Evolutionary conservation across 1,284 basidiomycete species (phyloP).

Genomic region (Ceraceosorus guamensis): DNA sequence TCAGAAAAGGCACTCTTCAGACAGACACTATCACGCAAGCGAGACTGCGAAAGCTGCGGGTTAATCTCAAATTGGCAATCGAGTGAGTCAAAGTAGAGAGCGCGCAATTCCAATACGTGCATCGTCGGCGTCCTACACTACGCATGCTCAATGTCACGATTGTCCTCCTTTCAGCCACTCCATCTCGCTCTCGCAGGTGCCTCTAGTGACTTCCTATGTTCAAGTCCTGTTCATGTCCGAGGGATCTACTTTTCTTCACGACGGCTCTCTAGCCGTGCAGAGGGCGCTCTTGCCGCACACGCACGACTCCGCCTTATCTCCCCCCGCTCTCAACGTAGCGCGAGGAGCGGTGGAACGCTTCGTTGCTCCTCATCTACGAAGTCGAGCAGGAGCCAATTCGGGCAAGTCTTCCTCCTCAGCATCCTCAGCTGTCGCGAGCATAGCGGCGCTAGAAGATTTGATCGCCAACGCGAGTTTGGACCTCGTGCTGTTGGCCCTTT

Average conservation of each 20-base stretch:
- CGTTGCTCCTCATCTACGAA: conserved; percentile 13
- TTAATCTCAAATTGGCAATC: conserved; percentile 43
- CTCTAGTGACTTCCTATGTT: conserved; percentile 35
- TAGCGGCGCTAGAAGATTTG: conserved; percentile 41
- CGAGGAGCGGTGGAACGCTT: conserved; percentile 22
- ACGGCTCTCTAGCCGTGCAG: conserved; percentile 22
- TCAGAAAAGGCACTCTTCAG: conserved; percentile 14
- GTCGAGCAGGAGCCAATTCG: background rate
- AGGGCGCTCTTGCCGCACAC: conserved; percentile 15
- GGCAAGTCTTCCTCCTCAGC: too few species aligned
- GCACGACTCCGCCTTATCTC: background rate
- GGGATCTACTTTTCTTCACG: conserved; percentile 22
- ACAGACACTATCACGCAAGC: conserved; percentile 28
- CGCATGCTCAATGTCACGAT: background rate
- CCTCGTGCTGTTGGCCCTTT: conserved; percentile 39
- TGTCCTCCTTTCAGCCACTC: conserved; percentile 18
- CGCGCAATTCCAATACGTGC: too few species aligned
- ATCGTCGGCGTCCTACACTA: too few species aligned
- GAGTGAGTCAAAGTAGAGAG: conserved; percentile 10
- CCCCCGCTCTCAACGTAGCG: background rate
- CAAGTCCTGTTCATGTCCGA: conserved; percentile 43
- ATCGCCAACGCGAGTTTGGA: conserved; percentile 40
- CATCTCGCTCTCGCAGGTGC: conserved; percentile 33
- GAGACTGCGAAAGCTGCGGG: conserved; percentile 34
- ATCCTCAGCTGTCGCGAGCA: conserved; percentile 2